These are phyloP conservation scores for Hamamelis virginiana DNA, from an alignment of 164 flowering plant species.

Conservation along the genomic window DNA sequence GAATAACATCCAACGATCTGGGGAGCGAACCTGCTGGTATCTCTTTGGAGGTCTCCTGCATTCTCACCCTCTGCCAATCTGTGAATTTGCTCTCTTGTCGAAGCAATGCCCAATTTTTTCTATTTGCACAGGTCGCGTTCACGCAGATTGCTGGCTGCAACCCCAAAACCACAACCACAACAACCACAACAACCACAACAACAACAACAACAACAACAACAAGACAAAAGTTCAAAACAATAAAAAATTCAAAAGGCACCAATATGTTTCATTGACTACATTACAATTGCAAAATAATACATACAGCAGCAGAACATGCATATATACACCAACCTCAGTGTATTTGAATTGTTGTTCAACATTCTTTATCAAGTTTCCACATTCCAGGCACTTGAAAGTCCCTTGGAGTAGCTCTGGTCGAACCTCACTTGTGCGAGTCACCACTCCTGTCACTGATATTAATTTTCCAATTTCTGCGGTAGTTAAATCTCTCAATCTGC, in stretches of 20 bases:
- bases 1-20: constrained; percentile 91
- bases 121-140: constrained; percentile 62
- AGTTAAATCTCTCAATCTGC: constrained; percentile 77
- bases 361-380: constrained; percentile 71
- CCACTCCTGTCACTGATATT: constrained; percentile 89
- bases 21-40: constrained; percentile 98
- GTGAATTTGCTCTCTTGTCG: constrained; percentile 94
- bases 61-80: constrained; percentile 98
- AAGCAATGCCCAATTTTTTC: constrained; percentile 74
- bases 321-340: constrained; percentile 60
- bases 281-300: neutral
- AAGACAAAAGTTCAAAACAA: neutral
- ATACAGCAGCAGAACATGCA: too few relatives aligned
- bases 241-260: neutral
- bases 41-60: constrained; percentile 98
- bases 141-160: constrained; percentile 87
- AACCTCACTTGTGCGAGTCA: constrained; percentile 98
- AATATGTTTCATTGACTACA: neutral
- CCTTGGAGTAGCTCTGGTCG: constrained; percentile 95
- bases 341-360: constrained; percentile 97
- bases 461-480: constrained; percentile 84
- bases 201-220: too few relatives aligned
- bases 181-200: too few relatives aligned
- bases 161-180: constrained; percentile 4
- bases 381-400: constrained; percentile 89